Base-by-base conservation (phyloP, 202 grass and related monocot species). In the Dendrocalamus latiflorus region DNA sequence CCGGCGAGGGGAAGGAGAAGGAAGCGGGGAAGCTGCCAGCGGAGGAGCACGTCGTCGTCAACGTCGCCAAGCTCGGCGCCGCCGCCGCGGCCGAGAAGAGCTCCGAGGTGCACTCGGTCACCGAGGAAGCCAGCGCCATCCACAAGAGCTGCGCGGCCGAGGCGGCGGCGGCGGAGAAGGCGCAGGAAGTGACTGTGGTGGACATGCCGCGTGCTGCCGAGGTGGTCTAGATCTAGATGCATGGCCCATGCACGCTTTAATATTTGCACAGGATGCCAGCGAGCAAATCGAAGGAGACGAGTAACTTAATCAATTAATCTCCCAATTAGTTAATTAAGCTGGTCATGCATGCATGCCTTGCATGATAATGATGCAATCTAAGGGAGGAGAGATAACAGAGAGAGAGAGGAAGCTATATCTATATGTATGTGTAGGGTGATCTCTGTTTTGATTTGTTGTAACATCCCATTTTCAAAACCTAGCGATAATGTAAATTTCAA, bases 41-140 rank as follows among this genome's bases (percentile, higher is more conserved):
- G 4, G 36, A 73, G 5, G 70, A 78, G 16, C 83, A 86, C 63
- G 80, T 93, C 30, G 53, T 91, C 20, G 72, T 88, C 25, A 74
- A 84, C 41, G 69, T 90, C 55, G 48, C 81, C 49, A 91, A 91
- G 82, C 81, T 88, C 44, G 62, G 48, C 1, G 51, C 62, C 33
- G 61, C 76, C 1, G 48, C 75, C 1, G 38, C 72, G 33, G 70
- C 76, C 0, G 85, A 90, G 60, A 76, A 51, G 82, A 75, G 48
- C 63, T 63, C 77, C 56, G 90, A 78, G 26, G 80, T 91, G 50
- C 80, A 91, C 61, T 86, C 90, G 13, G 87, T 89, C 3, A 34
- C 9, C 33, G 63, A 85, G 44, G 75, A 80, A 81, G 76, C 68
- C 11, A 25, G 33, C 49, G 1, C 16, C 5, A 33, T 42, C 11